These are phyloP conservation scores for Xylariales sp. DNA, from an alignment of 2,329 filamentous ascomycete species.

Conservation along the genomic window DNA sequence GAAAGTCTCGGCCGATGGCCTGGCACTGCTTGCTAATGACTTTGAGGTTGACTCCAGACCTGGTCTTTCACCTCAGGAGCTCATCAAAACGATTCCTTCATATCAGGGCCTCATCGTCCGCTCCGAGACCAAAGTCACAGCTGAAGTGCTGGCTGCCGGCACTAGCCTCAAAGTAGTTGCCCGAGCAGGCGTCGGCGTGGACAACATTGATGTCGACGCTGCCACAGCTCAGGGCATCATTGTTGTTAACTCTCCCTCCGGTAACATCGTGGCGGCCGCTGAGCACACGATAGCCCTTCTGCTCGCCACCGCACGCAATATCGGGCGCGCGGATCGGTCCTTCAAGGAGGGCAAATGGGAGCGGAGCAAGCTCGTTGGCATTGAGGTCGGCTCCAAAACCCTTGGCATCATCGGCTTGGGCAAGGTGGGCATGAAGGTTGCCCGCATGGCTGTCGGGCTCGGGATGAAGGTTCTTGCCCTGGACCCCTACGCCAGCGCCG, in stretches of 20 bases:
- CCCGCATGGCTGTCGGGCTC: conserved; percentile 71
- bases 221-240: conserved; percentile 72
- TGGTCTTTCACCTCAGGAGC: conserved; percentile 56
- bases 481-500: conserved; percentile 72
- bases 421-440: conserved; percentile 80
- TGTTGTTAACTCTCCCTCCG: conserved; percentile 74
- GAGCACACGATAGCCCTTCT: conserved; percentile 74
- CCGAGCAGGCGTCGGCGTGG: conserved; percentile 75
- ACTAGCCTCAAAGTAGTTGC: conserved; percentile 73
- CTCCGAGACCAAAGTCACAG: conserved; percentile 77
- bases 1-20: conserved; percentile 74
- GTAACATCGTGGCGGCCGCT: conserved; percentile 76
- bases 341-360: conserved; percentile 74
- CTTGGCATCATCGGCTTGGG: conserved; percentile 74
- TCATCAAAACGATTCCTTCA: conserved; percentile 61
- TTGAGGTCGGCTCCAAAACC: conserved; percentile 74
- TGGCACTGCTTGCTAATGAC: conserved; percentile 61
- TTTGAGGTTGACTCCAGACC: conserved; percentile 68
- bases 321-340: conserved; percentile 65
- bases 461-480: conserved; percentile 73
- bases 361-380: conserved; percentile 66
- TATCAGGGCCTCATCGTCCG: conserved; percentile 77
- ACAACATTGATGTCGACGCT: conserved; percentile 73
- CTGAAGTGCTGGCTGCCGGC: conserved; percentile 60
- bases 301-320: conserved; percentile 69